Conservation (phyloP, 192 early-diverging fungal genomes). For the Spizellomyces sp. region DNA sequence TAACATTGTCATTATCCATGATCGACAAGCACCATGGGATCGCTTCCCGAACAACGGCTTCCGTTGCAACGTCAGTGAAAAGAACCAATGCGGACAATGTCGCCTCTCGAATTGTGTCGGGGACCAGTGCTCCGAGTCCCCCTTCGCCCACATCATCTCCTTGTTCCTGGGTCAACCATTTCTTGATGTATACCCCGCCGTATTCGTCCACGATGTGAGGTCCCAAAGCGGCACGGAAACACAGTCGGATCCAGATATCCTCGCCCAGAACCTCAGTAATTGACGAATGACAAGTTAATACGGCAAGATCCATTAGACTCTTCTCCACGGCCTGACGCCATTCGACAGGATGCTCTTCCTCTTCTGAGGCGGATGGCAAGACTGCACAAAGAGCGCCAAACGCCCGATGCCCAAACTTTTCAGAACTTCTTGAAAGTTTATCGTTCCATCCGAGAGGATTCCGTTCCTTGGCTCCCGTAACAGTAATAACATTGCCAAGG, state of each 20-base stretch:
- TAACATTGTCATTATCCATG: constrained; percentile 49
- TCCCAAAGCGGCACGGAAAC: constrained; percentile 72
- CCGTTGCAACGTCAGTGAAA: constrained; percentile 62
- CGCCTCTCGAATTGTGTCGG: constrained; percentile 44
- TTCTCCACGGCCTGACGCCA: constrained; percentile 19
- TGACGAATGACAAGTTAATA: constrained; percentile 52
- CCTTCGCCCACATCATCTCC: constrained; percentile 33
- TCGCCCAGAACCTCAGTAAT: constrained; percentile 52
- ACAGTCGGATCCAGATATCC: constrained; percentile 85
- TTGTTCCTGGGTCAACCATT: constrained; percentile 46
- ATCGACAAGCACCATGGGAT: constrained; percentile 49
- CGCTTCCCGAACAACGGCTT: constrained; percentile 49
- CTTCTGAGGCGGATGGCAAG: constrained; percentile 31
- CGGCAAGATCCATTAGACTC: constrained; percentile 50
- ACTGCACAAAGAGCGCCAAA: constrained; percentile 38
- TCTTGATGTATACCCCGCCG: constrained; percentile 44
- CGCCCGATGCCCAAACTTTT: constrained; percentile 34
- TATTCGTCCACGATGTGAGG: constrained; percentile 64
- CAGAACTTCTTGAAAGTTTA: constrained; percentile 23
- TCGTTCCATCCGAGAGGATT: constrained; percentile 41
- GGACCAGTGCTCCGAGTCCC: not conserved
- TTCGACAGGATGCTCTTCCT: not conserved
- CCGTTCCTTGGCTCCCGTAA: constrained; percentile 23
- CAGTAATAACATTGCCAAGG: constrained; percentile 34
- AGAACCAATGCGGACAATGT: constrained; percentile 65